Evolutionary conservation across 192 early-diverging fungal genomes (phyloP).

Genomic region (Coemansia sp.): DNA sequence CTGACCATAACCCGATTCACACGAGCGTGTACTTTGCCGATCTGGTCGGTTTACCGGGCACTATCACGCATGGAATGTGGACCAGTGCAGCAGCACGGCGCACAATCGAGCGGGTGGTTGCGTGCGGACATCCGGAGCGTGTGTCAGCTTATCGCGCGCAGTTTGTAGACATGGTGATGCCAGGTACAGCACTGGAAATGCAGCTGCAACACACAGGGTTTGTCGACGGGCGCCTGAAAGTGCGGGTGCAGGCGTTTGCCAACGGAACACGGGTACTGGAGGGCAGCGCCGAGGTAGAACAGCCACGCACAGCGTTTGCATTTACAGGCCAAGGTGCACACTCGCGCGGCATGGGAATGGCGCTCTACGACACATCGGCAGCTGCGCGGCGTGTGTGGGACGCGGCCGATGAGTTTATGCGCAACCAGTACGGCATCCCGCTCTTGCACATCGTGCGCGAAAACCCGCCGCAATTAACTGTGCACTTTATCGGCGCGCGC

Average conservation of each 20-base stretch:
- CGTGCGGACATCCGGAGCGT: constrained; percentile 76
- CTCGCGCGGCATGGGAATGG: constrained; percentile 94
- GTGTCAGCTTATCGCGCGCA: constrained; percentile 73
- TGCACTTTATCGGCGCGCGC: constrained; percentile 86
- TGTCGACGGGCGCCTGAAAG: constrained; percentile 84
- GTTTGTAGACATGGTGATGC: constrained; percentile 89
- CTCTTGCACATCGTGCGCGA: constrained; percentile 86
- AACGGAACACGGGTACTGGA: constrained; percentile 66
- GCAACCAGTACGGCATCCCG: constrained; percentile 81
- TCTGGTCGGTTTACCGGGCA: constrained; percentile 78
- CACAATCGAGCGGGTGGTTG: constrained; percentile 82
- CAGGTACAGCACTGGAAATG: constrained; percentile 77
- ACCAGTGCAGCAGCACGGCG: constrained; percentile 86
- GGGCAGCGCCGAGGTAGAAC: constrained; percentile 85
- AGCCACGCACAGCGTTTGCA: constrained; percentile 77
- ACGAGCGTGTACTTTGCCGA: constrained; percentile 89
- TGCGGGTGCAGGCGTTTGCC: constrained; percentile 75
- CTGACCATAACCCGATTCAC: constrained; percentile 95
- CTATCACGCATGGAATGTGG: constrained; percentile 98
- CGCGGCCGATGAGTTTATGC: constrained; percentile 83
- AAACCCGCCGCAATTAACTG: constrained; percentile 79
- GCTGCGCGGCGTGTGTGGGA: constrained; percentile 91
- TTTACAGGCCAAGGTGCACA: constrained; percentile 97
- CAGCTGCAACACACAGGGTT: constrained; percentile 84
- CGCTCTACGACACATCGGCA: constrained; percentile 73